These are phyloP conservation scores for Ambrosia hybrid DNA, from an alignment of 140 eudicot genomes.

Conservation along the genomic window DNA sequence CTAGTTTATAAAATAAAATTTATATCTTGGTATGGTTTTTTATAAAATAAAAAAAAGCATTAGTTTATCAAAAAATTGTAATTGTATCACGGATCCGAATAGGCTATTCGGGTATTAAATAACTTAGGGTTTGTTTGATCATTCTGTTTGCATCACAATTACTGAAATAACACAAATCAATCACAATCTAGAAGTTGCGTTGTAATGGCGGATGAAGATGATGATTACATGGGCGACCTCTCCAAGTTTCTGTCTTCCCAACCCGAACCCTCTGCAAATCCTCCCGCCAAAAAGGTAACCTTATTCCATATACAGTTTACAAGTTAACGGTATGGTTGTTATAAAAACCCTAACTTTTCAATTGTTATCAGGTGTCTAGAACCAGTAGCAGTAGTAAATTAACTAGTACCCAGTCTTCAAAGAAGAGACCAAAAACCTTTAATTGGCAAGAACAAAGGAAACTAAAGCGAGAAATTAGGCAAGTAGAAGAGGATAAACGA, in stretches of 20 bases:
- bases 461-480: slow-evolving; percentile 59
- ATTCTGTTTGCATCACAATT: neutral
- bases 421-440: slow-evolving; percentile 50
- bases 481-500: slow-evolving; percentile 65
- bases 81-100: neutral
- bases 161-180: neutral
- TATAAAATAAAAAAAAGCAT: no score
- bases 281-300: slow-evolving; percentile 47
- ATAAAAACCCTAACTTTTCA: slow-evolving; percentile 30
- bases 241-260: slow-evolving; percentile 73
- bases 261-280: slow-evolving; percentile 36
- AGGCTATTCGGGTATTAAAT: slow-evolving; percentile 11
- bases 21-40: no score
- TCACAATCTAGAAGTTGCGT: neutral
- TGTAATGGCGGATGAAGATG: slow-evolving; percentile 57
- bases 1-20: no score
- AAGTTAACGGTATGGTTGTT: neutral
- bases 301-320: neutral
- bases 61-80: no score
- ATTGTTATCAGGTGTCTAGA: slow-evolving; percentile 40
- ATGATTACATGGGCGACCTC: slow-evolving; percentile 97
- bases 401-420: slow-evolving; percentile 26
- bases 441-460: slow-evolving; percentile 70
- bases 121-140: slow-evolving; percentile 6
- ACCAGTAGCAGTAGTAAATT: slow-evolving; percentile 21